Evolutionary conservation across 2,329 filamentous ascomycete genomes (phyloP).

Genomic region (Berkeleyomyces rouxiae): DNA sequence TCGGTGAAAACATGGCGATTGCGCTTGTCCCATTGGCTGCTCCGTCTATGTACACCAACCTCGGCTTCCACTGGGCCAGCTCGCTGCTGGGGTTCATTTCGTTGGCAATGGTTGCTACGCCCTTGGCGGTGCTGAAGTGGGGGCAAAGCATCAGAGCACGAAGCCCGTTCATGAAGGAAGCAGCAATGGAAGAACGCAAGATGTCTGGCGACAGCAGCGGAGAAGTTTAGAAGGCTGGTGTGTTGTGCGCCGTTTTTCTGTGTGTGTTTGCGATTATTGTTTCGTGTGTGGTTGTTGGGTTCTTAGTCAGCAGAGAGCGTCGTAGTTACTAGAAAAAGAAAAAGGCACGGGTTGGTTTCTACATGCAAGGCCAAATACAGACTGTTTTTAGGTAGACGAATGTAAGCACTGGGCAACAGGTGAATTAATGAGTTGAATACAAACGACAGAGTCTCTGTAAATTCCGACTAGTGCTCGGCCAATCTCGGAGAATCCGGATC

Average conservation of each 20-base stretch:
- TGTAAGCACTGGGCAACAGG: background rate
- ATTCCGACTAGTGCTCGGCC: background rate
- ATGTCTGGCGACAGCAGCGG: background rate
- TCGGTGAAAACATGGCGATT: slow-evolving; percentile 32
- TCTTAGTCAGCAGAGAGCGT: background rate
- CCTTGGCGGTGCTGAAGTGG: slow-evolving; percentile 12
- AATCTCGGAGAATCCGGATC: background rate
- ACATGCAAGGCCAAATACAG: background rate
- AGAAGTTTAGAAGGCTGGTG: background rate
- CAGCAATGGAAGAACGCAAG: background rate
- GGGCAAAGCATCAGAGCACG: slow-evolving; percentile 7
- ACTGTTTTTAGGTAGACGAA: background rate
- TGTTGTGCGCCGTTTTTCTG: background rate
- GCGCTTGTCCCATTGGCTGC: slow-evolving; percentile 17
- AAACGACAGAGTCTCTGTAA: background rate
- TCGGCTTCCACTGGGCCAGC: slow-evolving; percentile 14
- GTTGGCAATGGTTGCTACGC: slow-evolving; percentile 10
- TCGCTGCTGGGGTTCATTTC: slow-evolving; percentile 13
- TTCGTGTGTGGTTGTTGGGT: background rate
- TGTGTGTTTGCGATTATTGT: background rate
- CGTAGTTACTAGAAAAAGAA: background rate
- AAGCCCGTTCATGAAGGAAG: slow-evolving; percentile 14
- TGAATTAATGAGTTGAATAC: background rate
- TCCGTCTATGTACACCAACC: slow-evolving; percentile 7
- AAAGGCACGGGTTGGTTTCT: background rate